A percentile compares a stretch with the other conserved stretches of the same genome.
Evolutionary conservation across 1,284 basidiomycete genomes (phyloP).

Genomic region (Cryptococcus sp.): DNA sequence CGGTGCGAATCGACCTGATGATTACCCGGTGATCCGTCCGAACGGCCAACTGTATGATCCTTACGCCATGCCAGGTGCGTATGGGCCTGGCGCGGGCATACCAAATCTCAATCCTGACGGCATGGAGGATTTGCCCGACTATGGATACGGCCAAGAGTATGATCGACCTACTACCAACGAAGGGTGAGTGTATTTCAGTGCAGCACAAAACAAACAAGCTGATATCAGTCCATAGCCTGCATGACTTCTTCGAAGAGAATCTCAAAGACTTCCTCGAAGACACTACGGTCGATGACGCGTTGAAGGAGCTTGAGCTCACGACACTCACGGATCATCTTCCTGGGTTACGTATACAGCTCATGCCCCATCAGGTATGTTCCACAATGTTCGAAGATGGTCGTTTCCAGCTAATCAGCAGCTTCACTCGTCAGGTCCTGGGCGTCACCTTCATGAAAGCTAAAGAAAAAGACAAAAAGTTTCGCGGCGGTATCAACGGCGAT

Average conservation of each 20-base stretch:
- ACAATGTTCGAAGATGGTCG: not conserved
- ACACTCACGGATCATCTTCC: slow-evolving; percentile 29
- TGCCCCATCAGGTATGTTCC: slow-evolving; percentile 46
- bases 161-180: slow-evolving; percentile 20
- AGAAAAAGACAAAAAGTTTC: slow-evolving; percentile 35
- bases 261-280: slow-evolving; percentile 43
- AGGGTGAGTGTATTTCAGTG: slow-evolving; percentile 18
- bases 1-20: not conserved
- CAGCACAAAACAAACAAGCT: not conserved
- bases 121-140: slow-evolving; percentile 5
- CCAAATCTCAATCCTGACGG: slow-evolving; percentile 4
- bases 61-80: not conserved
- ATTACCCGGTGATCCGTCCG: not conserved
- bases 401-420: not conserved
- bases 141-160: slow-evolving; percentile 12
- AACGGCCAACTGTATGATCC: not conserved
- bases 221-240: slow-evolving; percentile 21
- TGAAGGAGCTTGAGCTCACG: slow-evolving; percentile 30
- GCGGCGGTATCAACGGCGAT: slow-evolving; percentile 50
- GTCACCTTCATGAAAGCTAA: slow-evolving; percentile 52
- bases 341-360: slow-evolving; percentile 38
- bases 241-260: slow-evolving; percentile 43
- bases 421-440: slow-evolving; percentile 33
- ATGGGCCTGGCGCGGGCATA: not conserved
- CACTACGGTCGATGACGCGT: slow-evolving; percentile 35